A percentile compares a stretch with the other conserved stretches of the same genome.
These are phyloP conservation scores for Suhomyces chickasaworum DNA, from an alignment of 1,139 yeast genomes.

Conservation along the genomic window DNA sequence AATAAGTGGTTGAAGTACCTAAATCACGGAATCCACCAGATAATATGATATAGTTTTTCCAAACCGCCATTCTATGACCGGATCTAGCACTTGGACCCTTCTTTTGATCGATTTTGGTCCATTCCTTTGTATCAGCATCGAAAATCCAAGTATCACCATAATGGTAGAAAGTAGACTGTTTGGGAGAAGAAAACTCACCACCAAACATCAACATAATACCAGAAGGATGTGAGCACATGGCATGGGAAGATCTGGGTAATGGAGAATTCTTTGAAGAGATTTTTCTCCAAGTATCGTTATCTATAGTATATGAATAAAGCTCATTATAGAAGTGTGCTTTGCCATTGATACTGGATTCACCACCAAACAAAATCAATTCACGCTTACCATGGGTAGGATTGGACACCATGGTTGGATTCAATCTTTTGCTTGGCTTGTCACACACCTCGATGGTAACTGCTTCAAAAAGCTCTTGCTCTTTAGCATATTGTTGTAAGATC, in stretches of 20 bases:
- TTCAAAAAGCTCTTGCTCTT: slow-evolving; percentile 76
- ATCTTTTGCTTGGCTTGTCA: slow-evolving; percentile 63
- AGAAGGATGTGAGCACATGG: slow-evolving; percentile 91
- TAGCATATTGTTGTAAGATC: slow-evolving; percentile 73
- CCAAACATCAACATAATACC: slow-evolving; percentile 88
- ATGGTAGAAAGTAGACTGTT: slow-evolving; percentile 93
- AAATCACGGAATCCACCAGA: slow-evolving; percentile 95
- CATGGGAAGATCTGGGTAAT: slow-evolving; percentile 89
- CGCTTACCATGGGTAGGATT: slow-evolving; percentile 75
- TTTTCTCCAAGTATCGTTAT: slow-evolving; percentile 80
- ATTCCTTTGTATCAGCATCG: slow-evolving; percentile 81
- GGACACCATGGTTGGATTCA: slow-evolving; percentile 74
- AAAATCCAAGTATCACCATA: slow-evolving; percentile 95
- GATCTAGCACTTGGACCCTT: slow-evolving; percentile 84
- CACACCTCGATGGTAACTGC: slow-evolving; percentile 65
- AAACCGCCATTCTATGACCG: slow-evolving; percentile 85
- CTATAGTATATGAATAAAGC: slow-evolving; percentile 69
- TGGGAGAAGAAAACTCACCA: slow-evolving; percentile 96
- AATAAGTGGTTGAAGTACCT: slow-evolving; percentile 79
- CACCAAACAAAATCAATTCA: slow-evolving; percentile 86
- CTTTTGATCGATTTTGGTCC: slow-evolving; percentile 82
- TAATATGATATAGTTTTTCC: slow-evolving; percentile 86
- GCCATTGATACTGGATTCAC: slow-evolving; percentile 64
- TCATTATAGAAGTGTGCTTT: slow-evolving; percentile 81
- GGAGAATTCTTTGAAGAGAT: slow-evolving; percentile 85